Conservation (phyloP, 1,284 basidiomycete genomes). For the Fomitopsis betulina region DNA sequence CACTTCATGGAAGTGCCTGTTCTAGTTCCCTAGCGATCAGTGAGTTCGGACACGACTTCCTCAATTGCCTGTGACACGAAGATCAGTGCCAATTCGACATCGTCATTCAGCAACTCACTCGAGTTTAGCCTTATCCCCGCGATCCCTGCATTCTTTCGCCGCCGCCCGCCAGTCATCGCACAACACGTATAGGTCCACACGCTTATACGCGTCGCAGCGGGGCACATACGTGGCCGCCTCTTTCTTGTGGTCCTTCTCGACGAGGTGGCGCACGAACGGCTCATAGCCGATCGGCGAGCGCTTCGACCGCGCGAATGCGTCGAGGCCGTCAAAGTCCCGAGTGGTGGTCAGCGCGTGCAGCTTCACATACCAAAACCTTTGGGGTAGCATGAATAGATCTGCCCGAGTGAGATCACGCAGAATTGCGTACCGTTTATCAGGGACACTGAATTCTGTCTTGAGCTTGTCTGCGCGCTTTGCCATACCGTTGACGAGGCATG, state of each 20-base stretch:
- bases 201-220: constrained; percentile 78
- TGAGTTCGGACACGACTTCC: constrained; percentile 70
- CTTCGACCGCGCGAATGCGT: constrained; percentile 79
- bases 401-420: too few relatives aligned
- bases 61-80: constrained; percentile 49
- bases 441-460: constrained; percentile 83
- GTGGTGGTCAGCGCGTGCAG: constrained; percentile 75
- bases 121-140: constrained; percentile 75
- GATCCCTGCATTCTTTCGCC: constrained; percentile 83
- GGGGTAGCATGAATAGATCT: too few relatives aligned
- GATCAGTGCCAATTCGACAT: background rate
- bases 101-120: constrained; percentile 55
- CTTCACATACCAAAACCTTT: constrained; percentile 90
- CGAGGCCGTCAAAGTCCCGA: constrained; percentile 81
- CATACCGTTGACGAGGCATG: constrained; percentile 74
- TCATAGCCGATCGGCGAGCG: constrained; percentile 96
- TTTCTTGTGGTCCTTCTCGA: constrained; percentile 64
- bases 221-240: constrained; percentile 76
- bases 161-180: constrained; percentile 89
- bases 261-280: constrained; percentile 81
- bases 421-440: constrained; percentile 73
- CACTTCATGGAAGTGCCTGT: constrained; percentile 68
- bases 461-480: constrained; percentile 84
- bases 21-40: constrained; percentile 78
- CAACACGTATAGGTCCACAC: constrained; percentile 81